phyloP scores from a whole-genome alignment of 2,329 filamentous ascomycete genomes.

The Stagonosporopsis rhizophila region DNA sequence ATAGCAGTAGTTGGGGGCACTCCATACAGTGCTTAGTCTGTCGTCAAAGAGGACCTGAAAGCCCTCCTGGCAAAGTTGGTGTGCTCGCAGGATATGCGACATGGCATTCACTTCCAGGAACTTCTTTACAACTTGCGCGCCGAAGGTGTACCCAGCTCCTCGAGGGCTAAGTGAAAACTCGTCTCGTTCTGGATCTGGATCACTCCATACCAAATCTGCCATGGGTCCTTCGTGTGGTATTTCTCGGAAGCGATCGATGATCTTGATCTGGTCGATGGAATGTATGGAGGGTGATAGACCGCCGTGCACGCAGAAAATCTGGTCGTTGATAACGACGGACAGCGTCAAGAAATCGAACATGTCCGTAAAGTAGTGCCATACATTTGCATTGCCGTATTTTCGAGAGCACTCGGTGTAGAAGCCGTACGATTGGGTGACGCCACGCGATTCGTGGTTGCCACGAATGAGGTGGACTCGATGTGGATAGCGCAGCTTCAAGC shows the following conservation, averaged over 20 bases:
- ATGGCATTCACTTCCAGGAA: constrained; percentile 97
- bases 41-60: constrained; percentile 98
- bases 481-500: constrained; percentile 95
- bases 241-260: constrained; percentile 97
- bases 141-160: constrained; percentile 96
- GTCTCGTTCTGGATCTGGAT: constrained; percentile 95
- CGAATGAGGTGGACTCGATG: constrained; percentile 94
- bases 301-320: constrained; percentile 98
- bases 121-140: constrained; percentile 96
- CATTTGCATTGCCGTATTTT: constrained; percentile 98
- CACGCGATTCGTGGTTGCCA: constrained; percentile 96
- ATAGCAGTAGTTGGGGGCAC: constrained; percentile 79
- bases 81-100: constrained; percentile 96
- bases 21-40: constrained; percentile 94
- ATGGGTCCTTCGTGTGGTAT: constrained; percentile 99
- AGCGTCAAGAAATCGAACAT: constrained; percentile 99
- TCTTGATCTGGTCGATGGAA: constrained; percentile 99
- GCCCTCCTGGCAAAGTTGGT: constrained; percentile 97
- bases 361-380: constrained; percentile 99
- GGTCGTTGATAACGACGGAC: constrained; percentile 96
- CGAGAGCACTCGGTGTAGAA: constrained; percentile 98
- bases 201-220: constrained; percentile 99
- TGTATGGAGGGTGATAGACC: constrained; percentile 78
- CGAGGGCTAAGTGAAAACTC: constrained; percentile 94
- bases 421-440: constrained; percentile 97